Evolutionary conservation across 1,139 yeast species (phyloP).

Genomic region (Spencermartinsiella ligniputridi): DNA sequence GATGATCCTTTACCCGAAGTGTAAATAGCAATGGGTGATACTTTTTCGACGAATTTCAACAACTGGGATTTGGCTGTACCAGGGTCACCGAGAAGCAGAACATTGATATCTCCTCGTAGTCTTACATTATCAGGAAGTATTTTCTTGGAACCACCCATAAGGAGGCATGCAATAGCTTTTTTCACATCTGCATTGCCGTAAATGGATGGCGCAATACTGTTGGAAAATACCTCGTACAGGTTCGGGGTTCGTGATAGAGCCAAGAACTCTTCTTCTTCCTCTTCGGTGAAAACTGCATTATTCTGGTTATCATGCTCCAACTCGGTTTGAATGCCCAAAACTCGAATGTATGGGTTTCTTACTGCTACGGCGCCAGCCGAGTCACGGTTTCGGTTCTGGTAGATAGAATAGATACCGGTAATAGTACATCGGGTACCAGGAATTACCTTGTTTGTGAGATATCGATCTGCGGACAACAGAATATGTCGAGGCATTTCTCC

Average conservation of each 20-base stretch:
- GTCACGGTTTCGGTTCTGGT: constrained; percentile 56
- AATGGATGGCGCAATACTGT: constrained; percentile 93
- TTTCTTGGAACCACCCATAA: constrained; percentile 94
- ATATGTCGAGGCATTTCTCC: constrained; percentile 99
- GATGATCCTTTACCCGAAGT: constrained; percentile 99
- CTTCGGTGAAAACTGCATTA: constrained; percentile 74
- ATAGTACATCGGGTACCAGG: constrained; percentile 95
- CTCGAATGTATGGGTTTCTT: constrained; percentile 85
- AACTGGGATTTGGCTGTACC: constrained; percentile 98
- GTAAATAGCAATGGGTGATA: constrained; percentile 89
- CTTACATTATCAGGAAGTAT: constrained; percentile 94
- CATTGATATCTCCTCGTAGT: constrained; percentile 94
- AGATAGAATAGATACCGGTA: constrained; percentile 88
- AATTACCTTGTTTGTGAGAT: constrained; percentile 80
- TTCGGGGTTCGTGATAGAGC: constrained; percentile 78
- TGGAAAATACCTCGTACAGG: constrained; percentile 77
- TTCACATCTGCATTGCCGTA: constrained; percentile 92
- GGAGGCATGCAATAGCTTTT: constrained; percentile 84
- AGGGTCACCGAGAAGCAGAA: constrained; percentile 90
- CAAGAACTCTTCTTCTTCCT: constrained; percentile 89
- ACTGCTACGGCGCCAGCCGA: constrained; percentile 68
- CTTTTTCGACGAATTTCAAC: constrained; percentile 89
- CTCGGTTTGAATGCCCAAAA: constrained; percentile 81
- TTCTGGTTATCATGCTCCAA: constrained; percentile 65
- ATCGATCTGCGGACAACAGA: constrained; percentile 81